These are phyloP conservation scores for Scutellaria galericulata DNA, from an alignment of 257 asterid species.

Conservation along the genomic window DNA sequence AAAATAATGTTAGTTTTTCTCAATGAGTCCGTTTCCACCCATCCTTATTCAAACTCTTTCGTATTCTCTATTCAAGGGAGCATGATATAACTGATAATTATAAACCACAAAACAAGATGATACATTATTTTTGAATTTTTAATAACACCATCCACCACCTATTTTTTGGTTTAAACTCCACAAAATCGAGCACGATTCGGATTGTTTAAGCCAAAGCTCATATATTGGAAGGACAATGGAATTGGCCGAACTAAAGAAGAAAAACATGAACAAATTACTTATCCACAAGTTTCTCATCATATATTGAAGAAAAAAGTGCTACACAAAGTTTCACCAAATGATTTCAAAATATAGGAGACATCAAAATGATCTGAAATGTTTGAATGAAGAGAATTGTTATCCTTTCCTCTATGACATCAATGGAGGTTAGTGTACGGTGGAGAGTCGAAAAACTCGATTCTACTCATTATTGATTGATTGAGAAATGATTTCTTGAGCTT, in stretches of 20 bases:
- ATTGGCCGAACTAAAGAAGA: background rate
- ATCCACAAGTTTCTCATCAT: background rate
- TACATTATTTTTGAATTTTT: too few relatives aligned
- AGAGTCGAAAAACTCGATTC: slow-evolving; percentile 37
- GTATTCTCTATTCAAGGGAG: too few relatives aligned
- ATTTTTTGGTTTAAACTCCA: background rate
- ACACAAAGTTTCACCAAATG: background rate
- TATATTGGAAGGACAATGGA: slow-evolving; percentile 1
- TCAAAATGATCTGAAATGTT: slow-evolving; percentile 17
- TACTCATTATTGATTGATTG: slow-evolving; percentile 41
- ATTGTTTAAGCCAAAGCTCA: background rate
- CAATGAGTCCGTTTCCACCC: too few relatives aligned
- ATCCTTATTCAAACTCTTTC: too few relatives aligned
- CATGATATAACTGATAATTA: too few relatives aligned
- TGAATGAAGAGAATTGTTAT: background rate
- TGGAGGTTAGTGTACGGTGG: slow-evolving; percentile 28
- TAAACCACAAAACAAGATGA: too few relatives aligned
- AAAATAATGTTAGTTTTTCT: too few relatives aligned
- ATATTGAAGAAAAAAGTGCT: slow-evolving; percentile 16
- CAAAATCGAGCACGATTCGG: background rate
- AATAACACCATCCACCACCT: too few relatives aligned
- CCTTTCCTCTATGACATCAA: slow-evolving; percentile 20
- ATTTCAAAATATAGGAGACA: slow-evolving; percentile 20
- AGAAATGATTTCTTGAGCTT: slow-evolving; percentile 73
- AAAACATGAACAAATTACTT: background rate